phyloP scores from a whole-genome alignment of 2,329 filamentous ascomycete genomes.

The Hypoxylon sp. region DNA sequence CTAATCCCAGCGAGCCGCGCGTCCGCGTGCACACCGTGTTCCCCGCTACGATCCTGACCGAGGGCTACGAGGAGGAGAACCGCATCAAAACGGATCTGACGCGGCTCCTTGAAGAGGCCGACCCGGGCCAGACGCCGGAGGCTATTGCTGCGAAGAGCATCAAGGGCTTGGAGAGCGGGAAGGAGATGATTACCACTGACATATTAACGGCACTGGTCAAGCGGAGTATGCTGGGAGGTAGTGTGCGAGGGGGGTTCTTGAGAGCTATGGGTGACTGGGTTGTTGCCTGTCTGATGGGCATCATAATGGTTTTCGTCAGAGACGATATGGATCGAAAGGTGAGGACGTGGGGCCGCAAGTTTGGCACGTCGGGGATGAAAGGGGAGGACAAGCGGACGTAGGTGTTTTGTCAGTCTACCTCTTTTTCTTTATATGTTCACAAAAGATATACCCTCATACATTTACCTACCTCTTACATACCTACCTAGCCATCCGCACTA shows the following conservation, averaged over 20 bases:
- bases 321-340: conserved; percentile 36
- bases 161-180: conserved; percentile 39
- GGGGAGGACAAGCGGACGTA: too few species aligned
- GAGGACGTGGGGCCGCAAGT: conserved; percentile 28
- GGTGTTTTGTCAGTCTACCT: too few species aligned
- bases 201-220: conserved; percentile 26
- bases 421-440: too few species aligned
- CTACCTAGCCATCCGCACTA: too few species aligned
- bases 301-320: conserved; percentile 36
- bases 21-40: conserved; percentile 71
- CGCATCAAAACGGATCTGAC: conserved; percentile 33
- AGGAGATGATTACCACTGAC: conserved; percentile 43
- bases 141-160: conserved; percentile 39
- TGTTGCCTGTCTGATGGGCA: conserved; percentile 26
- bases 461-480: too few species aligned
- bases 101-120: conserved; percentile 32
- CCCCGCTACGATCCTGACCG: conserved; percentile 65
- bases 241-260: conserved; percentile 28
- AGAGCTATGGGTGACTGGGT: conserved; percentile 30
- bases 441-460: too few species aligned
- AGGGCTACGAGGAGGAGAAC: conserved; percentile 31
- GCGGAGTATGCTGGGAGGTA: conserved; percentile 35
- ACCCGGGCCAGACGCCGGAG: conserved; percentile 28
- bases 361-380: conserved; percentile 28
- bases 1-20: conserved; percentile 40